Base-by-base conservation (phyloP, 1,139 yeast species). In the Chernovozyma aurita region DNA sequence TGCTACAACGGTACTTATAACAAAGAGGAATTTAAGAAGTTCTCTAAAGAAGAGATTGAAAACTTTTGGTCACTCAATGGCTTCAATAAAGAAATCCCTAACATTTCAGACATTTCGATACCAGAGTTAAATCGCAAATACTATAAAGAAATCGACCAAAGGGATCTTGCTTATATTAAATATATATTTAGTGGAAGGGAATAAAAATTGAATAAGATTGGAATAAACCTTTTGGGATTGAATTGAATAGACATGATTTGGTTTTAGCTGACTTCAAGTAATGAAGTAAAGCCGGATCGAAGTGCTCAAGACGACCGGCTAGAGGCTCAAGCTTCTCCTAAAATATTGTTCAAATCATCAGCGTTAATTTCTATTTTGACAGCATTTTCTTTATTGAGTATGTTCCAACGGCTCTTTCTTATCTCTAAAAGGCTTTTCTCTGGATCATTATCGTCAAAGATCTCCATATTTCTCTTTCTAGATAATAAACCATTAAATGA, bases 291-390 rank as follows among this genome's bases (percentile, higher is more conserved):
- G 12, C 12, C 14, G 13, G 32, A 13, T 15, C 26, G 16, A 2
- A 18, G n/a, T n/a, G n/a, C n/a, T n/a, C n/a, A n/a, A n/a, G n/a
- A n/a, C n/a, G n/a, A n/a, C n/a, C n/a, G n/a, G n/a, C n/a, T n/a
- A n/a, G n/a, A n/a, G n/a, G n/a, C 22, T 26, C 12, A 26, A 6
- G 28, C 6, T 26, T 34, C 40, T 2, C 37, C 37, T n/a, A 37
- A 31, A 16, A 67, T 67, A 28, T 56, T 58, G 32, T 53, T 55
- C 34, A 65, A 50, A 35, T 64, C 70, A n/a, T 59, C 63, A 17
- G 65, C 70, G 43, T 59, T 63, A 34, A 64, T 64, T 36, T 64
- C 67, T 21, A 64, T 47, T 36, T 46, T 54, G 3, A 48, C 41
- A 1, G 62, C 63, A 30, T 45, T 46, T 43, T 43, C 50, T 24